These are phyloP conservation scores for Phoenix dactylifera DNA, from an alignment of 176 grass and related monocot genomes.

Conservation along the genomic window DNA sequence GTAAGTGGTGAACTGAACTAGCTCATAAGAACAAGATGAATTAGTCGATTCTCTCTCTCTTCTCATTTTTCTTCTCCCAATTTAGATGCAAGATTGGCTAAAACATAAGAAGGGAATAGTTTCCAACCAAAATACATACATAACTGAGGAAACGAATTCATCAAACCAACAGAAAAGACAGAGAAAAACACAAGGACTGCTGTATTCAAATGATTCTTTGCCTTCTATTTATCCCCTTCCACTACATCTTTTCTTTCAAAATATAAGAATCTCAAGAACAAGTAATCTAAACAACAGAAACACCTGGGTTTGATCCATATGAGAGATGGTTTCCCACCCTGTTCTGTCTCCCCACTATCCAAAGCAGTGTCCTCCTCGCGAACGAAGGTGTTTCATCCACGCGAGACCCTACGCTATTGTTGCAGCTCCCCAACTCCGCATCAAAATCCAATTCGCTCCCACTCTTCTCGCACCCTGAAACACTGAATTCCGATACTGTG, in stretches of 20 bases:
- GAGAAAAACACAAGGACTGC: too few relatives aligned
- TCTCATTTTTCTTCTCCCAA: too few relatives aligned
- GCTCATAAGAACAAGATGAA: too few relatives aligned
- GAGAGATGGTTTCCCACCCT: slow-evolving; percentile 9
- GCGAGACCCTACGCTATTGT: neutral
- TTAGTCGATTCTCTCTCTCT: too few relatives aligned
- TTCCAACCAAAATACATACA: too few relatives aligned
- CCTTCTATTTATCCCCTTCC: neutral
- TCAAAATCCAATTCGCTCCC: slow-evolving; percentile 62
- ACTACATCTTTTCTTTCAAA: neutral
- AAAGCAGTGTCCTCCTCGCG: slow-evolving; percentile 14
- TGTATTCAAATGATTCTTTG: too few relatives aligned
- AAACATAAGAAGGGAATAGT: too few relatives aligned
- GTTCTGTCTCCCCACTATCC: slow-evolving; percentile 14
- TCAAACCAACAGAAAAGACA: too few relatives aligned
- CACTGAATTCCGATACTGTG: slow-evolving; percentile 31
- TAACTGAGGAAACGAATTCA: too few relatives aligned
- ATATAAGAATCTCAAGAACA: neutral
- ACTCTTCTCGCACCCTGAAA: slow-evolving; percentile 23
- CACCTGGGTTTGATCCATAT: neutral
- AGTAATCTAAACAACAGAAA: neutral
- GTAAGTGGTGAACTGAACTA: too few relatives aligned
- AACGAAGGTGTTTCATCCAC: slow-evolving; percentile 1
- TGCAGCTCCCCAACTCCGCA: slow-evolving; percentile 33
- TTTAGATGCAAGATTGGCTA: too few relatives aligned